phyloP scores from a whole-genome alignment of 371 early-diverging fungal species.

The Zancudomyces culisetae region DNA sequence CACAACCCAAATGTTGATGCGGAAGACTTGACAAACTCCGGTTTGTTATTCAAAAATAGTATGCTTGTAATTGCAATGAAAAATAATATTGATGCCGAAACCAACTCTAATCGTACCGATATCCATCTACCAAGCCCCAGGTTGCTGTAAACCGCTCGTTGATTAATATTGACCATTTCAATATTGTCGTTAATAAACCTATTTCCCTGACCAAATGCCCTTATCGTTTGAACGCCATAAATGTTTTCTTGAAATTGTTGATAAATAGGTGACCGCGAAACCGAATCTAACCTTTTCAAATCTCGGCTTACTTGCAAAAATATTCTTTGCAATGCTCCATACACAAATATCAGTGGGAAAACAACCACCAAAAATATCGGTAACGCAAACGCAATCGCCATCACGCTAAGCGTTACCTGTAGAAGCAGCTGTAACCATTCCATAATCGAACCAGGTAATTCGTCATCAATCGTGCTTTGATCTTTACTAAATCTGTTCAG shows the following conservation, averaged over 20 bases:
- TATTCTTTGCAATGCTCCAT: conserved; percentile 41
- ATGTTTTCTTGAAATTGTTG: conserved; percentile 61
- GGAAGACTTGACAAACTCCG: conserved; percentile 18
- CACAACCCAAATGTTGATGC: conserved; percentile 68
- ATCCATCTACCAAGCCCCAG: conserved; percentile 76
- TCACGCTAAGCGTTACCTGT: conserved; percentile 34
- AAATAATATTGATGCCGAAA: conserved; percentile 41
- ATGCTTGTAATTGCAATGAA: conserved; percentile 44
- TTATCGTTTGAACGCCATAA: conserved; percentile 56
- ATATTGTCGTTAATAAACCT: conserved; percentile 61
- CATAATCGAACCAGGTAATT: conserved; percentile 27
- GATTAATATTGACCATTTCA: conserved; percentile 50
- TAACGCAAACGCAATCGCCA: conserved; percentile 37
- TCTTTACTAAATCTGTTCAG: conserved; percentile 79
- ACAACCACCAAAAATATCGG: conserved; percentile 36
- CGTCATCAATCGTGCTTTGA: conserved; percentile 63
- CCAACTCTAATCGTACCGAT: conserved; percentile 69
- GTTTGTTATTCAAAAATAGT: conserved; percentile 22
- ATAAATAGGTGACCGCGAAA: conserved; percentile 62
- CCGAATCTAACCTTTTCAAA: conserved; percentile 33
- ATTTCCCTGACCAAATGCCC: conserved; percentile 50
- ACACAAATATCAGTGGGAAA: conserved; percentile 34
- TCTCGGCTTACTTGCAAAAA: conserved; percentile 40
- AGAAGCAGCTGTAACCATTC: conserved; percentile 20
- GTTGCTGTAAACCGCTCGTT: conserved; percentile 56